Percentiles rank a stretch among this genome's conserved stretches.
phyloP scores from a whole-genome alignment of 2,329 filamentous ascomycete species.

The Fusarium sp. region DNA sequence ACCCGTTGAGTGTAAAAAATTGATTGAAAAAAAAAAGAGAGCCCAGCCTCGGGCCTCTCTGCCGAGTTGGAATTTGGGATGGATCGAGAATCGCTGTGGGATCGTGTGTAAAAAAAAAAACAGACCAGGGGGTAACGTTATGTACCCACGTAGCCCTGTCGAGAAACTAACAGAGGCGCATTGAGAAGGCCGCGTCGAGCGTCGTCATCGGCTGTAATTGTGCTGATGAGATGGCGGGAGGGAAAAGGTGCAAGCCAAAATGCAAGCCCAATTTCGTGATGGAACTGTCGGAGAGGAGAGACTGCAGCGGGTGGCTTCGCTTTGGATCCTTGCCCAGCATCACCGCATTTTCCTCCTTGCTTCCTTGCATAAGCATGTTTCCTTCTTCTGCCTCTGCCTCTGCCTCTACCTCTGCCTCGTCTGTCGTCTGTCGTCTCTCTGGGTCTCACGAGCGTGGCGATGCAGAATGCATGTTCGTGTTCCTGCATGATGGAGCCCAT shows the following conservation, averaged over 20 bases:
- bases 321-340: not conserved
- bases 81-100: slow-evolving; percentile 31
- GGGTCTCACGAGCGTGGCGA: slow-evolving; percentile 1
- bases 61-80: slow-evolving; percentile 14
- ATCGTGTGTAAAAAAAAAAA: slow-evolving; percentile 17
- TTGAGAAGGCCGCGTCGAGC: slow-evolving; percentile 31
- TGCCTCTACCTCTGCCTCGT: not conserved
- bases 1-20: slow-evolving; percentile 2
- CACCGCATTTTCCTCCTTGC: not conserved
- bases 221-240: slow-evolving; percentile 3
- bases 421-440: not conserved
- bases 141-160: slow-evolving; percentile 8
- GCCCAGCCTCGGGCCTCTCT: not conserved
- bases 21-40: slow-evolving; percentile 5
- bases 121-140: slow-evolving; percentile 17
- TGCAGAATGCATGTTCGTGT: slow-evolving; percentile 15
- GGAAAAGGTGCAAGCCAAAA: not conserved
- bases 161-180: slow-evolving; percentile 14
- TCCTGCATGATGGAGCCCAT: slow-evolving; percentile 12
- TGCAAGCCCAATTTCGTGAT: not conserved
- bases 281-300: not conserved
- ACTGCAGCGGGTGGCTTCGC: not conserved
- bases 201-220: slow-evolving; percentile 36
- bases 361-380: not conserved
- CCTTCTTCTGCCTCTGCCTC: not conserved